Base-by-base conservation (phyloP, 2,329 filamentous ascomycete genomes). In the Neonectria magnoliae region DNA sequence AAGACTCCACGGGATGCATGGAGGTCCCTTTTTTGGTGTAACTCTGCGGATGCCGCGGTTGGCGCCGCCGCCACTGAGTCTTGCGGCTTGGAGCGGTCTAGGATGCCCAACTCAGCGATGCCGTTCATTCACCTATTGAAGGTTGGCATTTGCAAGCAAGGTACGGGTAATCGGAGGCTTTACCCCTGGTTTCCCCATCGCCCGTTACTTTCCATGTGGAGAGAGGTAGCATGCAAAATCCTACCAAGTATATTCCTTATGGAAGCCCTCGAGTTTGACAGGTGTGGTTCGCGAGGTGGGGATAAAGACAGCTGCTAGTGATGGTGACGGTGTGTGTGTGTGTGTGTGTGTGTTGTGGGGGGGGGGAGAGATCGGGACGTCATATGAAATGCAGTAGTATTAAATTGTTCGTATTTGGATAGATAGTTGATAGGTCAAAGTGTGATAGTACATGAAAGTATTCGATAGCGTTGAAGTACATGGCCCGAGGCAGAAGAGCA, bases 391-490 rank as follows among this genome's bases (percentile, higher is more conserved):
- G 29, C 45, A 58, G 22, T 50, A 55, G 51, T 58, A 63, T 57
- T 57, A 55, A 59, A 55, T 48, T 45, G 42, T 54, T 54, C 60
- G 41, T 63, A 63, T 14, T 6, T 25, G 25, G 25, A 25, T 25
- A 25, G 25, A 38, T 51, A 51, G 25, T 25, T 25, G 31, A 62
- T 42, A 44, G 53, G 44, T 18, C 50, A 58, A 55, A 44, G 16
- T 55, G 25, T 47, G 61, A 55, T 63, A 47, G 55, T 63, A 63
- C 61, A 63, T 36, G 61, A 59, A 63, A 22, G 52, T 47, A 53
- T 41, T 62, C 41, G 31, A 33, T 22, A 42, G 48, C 18, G 42
- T 55, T 18, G 22, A 63, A 59, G 42, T 58, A 63, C 55, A 63
- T 63, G 61, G 50, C 55, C 56, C 42, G 61, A 59, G 55, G 55